These are phyloP conservation scores for Trichoderma sp. DNA, from an alignment of 2,329 filamentous ascomycete species.

Conservation along the genomic window DNA sequence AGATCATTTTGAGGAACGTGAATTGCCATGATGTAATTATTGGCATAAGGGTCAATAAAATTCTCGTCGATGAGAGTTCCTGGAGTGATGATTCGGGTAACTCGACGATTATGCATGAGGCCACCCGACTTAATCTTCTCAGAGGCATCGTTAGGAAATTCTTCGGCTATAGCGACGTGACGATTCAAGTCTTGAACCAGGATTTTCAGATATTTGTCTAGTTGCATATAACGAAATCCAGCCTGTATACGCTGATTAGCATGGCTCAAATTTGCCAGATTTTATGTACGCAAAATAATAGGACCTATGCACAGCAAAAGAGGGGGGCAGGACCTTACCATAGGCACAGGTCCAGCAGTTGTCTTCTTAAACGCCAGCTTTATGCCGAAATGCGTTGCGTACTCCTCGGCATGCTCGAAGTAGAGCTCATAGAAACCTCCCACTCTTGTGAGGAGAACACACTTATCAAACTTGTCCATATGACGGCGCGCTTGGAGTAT, in stretches of 20 bases:
- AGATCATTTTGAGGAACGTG: constrained; percentile 45
- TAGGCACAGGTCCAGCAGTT: constrained; percentile 74
- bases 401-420: constrained; percentile 90
- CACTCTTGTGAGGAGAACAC: constrained; percentile 85
- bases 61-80: constrained; percentile 96
- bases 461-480: constrained; percentile 87
- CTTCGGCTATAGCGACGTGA: constrained; percentile 91
- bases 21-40: constrained; percentile 87
- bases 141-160: constrained; percentile 72
- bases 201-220: constrained; percentile 89
- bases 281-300: background rate
- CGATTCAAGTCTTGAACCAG: constrained; percentile 87
- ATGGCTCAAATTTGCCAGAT: background rate
- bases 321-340: constrained; percentile 55
- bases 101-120: constrained; percentile 77
- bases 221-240: constrained; percentile 88
- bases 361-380: constrained; percentile 82
- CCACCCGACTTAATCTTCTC: constrained; percentile 73
- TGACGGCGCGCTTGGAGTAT: constrained; percentile 82
- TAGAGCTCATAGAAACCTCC: constrained; percentile 98
- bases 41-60: constrained; percentile 91
- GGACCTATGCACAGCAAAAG: constrained; percentile 21
- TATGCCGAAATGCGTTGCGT: constrained; percentile 79
- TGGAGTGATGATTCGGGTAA: constrained; percentile 85
- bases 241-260: constrained; percentile 49